Evolutionary conservation across 179 eudicot species (phyloP).

Genomic region (Amaranthus tricolor): DNA sequence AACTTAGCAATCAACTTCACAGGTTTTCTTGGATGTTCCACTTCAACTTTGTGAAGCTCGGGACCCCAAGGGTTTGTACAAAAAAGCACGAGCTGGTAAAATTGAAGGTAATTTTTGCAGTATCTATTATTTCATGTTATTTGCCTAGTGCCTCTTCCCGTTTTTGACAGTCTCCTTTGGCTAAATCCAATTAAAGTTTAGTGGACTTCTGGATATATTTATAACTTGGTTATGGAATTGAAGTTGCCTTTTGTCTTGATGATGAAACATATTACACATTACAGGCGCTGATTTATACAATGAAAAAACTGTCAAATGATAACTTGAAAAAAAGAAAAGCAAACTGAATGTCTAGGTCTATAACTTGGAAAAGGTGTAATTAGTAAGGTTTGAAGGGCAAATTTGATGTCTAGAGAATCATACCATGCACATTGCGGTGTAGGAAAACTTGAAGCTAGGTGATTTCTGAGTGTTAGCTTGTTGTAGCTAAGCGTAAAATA

Average conservation of each 20-base stretch:
- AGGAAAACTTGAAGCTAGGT: background rate
- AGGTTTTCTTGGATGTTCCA: conserved; percentile 95
- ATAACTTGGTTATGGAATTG: background rate
- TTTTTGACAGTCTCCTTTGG: conserved; percentile 10
- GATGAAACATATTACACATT: background rate
- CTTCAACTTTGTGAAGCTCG: conserved; percentile 82
- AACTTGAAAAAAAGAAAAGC: background rate
- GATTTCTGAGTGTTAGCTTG: background rate
- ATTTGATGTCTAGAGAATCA: background rate
- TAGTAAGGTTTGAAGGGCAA: background rate
- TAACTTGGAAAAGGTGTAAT: background rate
- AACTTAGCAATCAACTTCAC: conserved; percentile 19
- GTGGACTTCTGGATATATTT: background rate
- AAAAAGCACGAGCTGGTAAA: conserved; percentile 88
- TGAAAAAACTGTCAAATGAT: background rate
- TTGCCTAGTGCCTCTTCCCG: background rate
- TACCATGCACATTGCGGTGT: background rate
- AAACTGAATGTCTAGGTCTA: background rate
- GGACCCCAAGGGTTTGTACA: conserved; percentile 94
- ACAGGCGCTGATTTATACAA: background rate
- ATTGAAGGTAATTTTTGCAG: conserved; percentile 58
- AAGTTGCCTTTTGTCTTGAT: background rate
- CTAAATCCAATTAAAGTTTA: background rate
- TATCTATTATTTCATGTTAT: conserved; percentile 2
- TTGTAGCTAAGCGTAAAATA: background rate